These are phyloP conservation scores for Candida broadrunensis DNA, from an alignment of 805 yeast species.

Conservation along the genomic window DNA sequence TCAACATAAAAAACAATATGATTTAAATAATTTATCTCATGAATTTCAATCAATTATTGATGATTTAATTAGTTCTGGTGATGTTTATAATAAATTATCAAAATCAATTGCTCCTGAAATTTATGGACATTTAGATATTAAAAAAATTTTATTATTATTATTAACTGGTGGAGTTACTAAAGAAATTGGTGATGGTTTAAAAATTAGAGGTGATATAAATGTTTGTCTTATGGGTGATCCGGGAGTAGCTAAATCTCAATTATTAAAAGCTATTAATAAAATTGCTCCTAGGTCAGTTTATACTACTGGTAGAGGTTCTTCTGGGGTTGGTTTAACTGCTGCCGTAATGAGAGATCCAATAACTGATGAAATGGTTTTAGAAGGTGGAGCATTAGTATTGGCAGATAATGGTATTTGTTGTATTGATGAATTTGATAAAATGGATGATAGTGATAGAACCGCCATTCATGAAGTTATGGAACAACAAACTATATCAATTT, in stretches of 20 bases:
- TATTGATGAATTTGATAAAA: conserved; percentile 97
- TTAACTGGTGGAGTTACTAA: conserved; percentile 95
- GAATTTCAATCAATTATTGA: conserved; percentile 56
- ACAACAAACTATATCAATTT: conserved; percentile 95
- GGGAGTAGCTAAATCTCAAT: conserved; percentile 98
- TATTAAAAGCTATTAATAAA: conserved; percentile 84
- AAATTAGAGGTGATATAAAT: conserved; percentile 95
- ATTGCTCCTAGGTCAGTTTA: conserved; percentile 96
- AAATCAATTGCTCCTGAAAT: conserved; percentile 96
- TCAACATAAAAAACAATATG: conserved; percentile 89
- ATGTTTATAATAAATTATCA: conserved; percentile 76
- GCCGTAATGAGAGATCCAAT: conserved; percentile 99
- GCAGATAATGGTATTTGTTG: conserved; percentile 99
- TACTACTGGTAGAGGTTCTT: conserved; percentile 97
- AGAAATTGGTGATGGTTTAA: conserved; percentile 93
- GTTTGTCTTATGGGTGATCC: conserved; percentile 98
- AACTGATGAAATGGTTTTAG: conserved; percentile 97
- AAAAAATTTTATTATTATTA: conserved; percentile 80
- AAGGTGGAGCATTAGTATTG: conserved; percentile 95
- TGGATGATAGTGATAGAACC: conserved; percentile 96
- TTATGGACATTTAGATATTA: conserved; percentile 89
- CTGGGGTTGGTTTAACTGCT: conserved; percentile 98
- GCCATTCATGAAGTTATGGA: conserved; percentile 99
- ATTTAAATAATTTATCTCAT: conserved; percentile 54
- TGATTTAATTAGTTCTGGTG: conserved; percentile 56